phyloP scores from a whole-genome alignment of 805 yeast species.

The Sugiyamaella mastotermitis region DNA sequence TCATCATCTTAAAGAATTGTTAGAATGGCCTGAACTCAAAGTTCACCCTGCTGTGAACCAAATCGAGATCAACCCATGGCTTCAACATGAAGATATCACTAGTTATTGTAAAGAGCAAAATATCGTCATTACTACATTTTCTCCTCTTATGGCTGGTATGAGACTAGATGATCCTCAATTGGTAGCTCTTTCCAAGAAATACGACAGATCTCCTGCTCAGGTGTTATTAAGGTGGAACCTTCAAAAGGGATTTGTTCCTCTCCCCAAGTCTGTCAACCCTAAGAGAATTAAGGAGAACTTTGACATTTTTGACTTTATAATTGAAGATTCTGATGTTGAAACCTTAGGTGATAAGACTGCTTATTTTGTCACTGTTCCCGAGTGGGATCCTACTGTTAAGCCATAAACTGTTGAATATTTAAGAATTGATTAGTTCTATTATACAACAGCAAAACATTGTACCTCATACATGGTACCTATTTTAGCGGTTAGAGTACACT shows the following conservation, averaged over 20 bases:
- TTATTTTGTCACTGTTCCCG: constrained; percentile 25
- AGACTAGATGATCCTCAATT: constrained; percentile 48
- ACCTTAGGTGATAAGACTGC: constrained; percentile 25
- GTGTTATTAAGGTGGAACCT: constrained; percentile 44
- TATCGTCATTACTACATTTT: constrained; percentile 65
- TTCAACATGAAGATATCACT: constrained; percentile 58
- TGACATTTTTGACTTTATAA: constrained; percentile 44
- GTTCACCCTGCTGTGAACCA: constrained; percentile 71
- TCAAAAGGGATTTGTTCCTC: constrained; percentile 50
- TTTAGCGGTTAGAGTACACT: too few relatives aligned
- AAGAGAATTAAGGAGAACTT: constrained; percentile 53
- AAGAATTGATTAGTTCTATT: too few relatives aligned
- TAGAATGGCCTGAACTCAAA: constrained; percentile 40
- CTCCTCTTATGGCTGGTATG: constrained; percentile 72
- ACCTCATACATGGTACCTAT: too few relatives aligned
- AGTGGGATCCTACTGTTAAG: constrained; percentile 38
- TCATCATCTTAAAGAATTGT: constrained; percentile 49
- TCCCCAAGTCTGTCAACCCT: constrained; percentile 62
- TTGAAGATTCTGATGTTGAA: constrained; percentile 26
- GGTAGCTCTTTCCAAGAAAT: constrained; percentile 46
- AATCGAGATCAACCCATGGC: constrained; percentile 81
- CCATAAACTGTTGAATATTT: too few relatives aligned
- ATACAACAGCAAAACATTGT: too few relatives aligned
- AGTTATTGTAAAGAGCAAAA: constrained; percentile 51
- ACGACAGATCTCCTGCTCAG: constrained; percentile 53